Conservation (phyloP, 495 filamentous ascomycete species). For the Ascobolus immersus region DNA sequence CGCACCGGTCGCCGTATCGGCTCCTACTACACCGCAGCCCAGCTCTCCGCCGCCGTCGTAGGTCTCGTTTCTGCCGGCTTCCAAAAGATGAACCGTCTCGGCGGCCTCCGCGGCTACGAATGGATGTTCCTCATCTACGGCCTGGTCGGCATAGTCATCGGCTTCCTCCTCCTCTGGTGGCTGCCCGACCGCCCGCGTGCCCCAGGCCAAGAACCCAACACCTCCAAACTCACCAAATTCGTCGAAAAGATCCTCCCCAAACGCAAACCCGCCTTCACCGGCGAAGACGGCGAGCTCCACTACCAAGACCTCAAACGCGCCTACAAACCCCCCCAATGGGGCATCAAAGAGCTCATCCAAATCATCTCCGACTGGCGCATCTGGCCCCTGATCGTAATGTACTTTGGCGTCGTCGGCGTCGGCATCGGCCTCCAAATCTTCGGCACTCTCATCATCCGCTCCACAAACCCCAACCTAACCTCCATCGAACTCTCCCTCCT, state of each 20-base stretch:
- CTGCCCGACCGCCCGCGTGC: constrained; percentile 55
- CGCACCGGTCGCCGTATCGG: constrained; percentile 73
- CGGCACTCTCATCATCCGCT: constrained; percentile 59
- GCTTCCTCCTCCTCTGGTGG: constrained; percentile 62
- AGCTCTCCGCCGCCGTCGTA: constrained; percentile 72
- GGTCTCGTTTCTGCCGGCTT: constrained; percentile 78
- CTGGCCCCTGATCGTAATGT: constrained; percentile 70
- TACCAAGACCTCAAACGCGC: constrained; percentile 64
- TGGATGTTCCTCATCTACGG: constrained; percentile 94
- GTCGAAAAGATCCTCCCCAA: constrained; percentile 34
- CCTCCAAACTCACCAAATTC: constrained; percentile 6
- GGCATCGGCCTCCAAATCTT: constrained; percentile 75
- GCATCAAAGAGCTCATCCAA: constrained; percentile 32
- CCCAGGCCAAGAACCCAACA: constrained; percentile 42
- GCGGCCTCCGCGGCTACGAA: constrained; percentile 58
- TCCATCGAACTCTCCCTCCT: constrained; percentile 55
- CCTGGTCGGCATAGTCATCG: constrained; percentile 41
- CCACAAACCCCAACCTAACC: constrained; percentile 44
- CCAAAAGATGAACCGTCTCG: constrained; percentile 60
- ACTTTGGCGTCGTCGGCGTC: constrained; percentile 81
- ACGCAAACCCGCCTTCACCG: constrained; percentile 43
- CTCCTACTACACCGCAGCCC: constrained; percentile 67
- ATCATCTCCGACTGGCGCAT: constrained; percentile 65
- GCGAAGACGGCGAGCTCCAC: constrained; percentile 55
- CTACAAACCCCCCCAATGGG: constrained; percentile 49